A percentile compares a stretch with the other conserved stretches of the same genome.
Evolutionary conservation across 2,329 filamentous ascomycete genomes (phyloP).

Genomic region (Neopestalotiopsis sp.): DNA sequence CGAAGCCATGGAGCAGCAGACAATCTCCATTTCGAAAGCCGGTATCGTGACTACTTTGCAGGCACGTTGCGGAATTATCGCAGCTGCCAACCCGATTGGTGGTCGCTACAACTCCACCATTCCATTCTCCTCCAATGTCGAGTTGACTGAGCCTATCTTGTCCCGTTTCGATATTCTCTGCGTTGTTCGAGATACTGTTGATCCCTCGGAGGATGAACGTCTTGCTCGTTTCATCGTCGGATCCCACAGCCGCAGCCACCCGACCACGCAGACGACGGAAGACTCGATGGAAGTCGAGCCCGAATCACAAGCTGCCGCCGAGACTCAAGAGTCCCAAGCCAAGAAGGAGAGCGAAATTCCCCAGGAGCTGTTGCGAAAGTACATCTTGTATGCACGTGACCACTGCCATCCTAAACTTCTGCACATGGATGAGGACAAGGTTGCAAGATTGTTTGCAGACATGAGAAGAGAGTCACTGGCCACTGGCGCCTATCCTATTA

Average conservation of each 20-base stretch:
- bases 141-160: constrained; percentile 94
- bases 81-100: constrained; percentile 94
- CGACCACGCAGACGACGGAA: constrained; percentile 53
- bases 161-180: constrained; percentile 98
- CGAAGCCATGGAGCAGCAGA: constrained; percentile 99
- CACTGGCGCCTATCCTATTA: constrained; percentile 96
- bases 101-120: constrained; percentile 96
- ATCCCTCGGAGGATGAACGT: constrained; percentile 89
- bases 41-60: constrained; percentile 98
- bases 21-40: constrained; percentile 97
- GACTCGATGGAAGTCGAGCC: constrained; percentile 69
- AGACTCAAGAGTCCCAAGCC: constrained; percentile 32
- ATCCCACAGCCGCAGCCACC: constrained; percentile 88
- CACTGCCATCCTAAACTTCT: constrained; percentile 91
- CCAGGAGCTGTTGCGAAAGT: constrained; percentile 91
- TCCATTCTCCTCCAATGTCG: constrained; percentile 94
- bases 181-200: constrained; percentile 93
- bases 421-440: constrained; percentile 97
- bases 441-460: constrained; percentile 90
- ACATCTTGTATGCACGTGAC: constrained; percentile 93
- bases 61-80: constrained; percentile 93
- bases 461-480: constrained; percentile 93
- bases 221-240: constrained; percentile 94
- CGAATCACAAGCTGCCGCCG: constrained; percentile 46
- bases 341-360: constrained; percentile 74